A percentile compares a stretch with the other conserved stretches of the same genome.
Conservation (phyloP, 345 rosid genomes). For the Hypericum perforatum region DNA sequence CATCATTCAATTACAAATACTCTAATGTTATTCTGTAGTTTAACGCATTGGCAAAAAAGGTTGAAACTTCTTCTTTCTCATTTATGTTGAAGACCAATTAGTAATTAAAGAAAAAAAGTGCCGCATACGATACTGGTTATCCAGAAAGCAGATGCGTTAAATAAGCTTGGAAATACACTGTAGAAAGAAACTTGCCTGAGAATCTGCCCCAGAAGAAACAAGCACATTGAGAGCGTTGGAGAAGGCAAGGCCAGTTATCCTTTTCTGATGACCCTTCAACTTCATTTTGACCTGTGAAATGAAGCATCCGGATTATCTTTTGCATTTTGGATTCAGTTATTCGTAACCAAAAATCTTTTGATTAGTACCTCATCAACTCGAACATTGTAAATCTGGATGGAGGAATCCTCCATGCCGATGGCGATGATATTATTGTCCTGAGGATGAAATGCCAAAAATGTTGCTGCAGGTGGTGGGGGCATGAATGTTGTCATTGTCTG, state of each 20-base stretch:
- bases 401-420: constrained; percentile 81
- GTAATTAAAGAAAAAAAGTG: no score
- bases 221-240: constrained; percentile 5
- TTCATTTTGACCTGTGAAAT: background rate
- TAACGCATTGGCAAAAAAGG: no score
- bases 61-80: no score
- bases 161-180: no score
- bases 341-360: background rate
- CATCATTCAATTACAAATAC: no score
- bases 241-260: constrained; percentile 8
- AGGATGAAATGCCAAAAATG: constrained; percentile 77
- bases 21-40: no score
- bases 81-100: no score
- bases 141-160: background rate
- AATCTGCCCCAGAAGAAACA: constrained; percentile 6
- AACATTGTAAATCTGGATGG: constrained; percentile 76
- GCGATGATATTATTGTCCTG: constrained; percentile 80
- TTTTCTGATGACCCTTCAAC: constrained; percentile 9
- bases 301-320: background rate
- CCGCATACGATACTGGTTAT: background rate
- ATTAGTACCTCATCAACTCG: constrained; percentile 61
- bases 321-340: background rate
- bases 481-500: constrained; percentile 59
- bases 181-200: background rate
- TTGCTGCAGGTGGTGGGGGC: constrained; percentile 80